Conservation (phyloP, 768 basidiomycete genomes). For the Tephrocybe sp. region DNA sequence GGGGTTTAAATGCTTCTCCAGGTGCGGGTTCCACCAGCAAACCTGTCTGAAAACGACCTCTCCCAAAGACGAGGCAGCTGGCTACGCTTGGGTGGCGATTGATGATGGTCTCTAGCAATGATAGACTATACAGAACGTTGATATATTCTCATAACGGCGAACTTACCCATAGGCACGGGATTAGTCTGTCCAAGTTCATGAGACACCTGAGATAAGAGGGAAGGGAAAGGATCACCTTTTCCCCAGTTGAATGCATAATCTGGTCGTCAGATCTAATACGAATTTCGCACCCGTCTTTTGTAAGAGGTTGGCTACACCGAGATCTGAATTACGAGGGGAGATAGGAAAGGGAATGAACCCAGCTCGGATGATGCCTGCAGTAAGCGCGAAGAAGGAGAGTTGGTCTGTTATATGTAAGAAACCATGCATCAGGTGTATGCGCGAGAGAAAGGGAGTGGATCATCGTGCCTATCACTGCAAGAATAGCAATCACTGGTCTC, state of each 20-base stretch:
- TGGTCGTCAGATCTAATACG: conserved; percentile 39
- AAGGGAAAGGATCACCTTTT: conserved; percentile 28
- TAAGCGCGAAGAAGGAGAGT: conserved; percentile 29
- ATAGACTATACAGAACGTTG: background rate
- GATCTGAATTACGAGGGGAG: conserved; percentile 43
- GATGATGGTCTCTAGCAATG: conserved; percentile 26
- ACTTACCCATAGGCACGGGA: too few relatives aligned
- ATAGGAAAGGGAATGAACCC: conserved; percentile 36
- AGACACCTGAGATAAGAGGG: background rate
- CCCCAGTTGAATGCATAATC: conserved; percentile 40
- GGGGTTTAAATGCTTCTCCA: conserved; percentile 27
- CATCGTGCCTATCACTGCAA: too few relatives aligned
- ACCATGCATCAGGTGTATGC: too few relatives aligned
- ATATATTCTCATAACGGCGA: too few relatives aligned
- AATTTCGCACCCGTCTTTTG: conserved; percentile 19
- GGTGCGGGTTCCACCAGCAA: conserved; percentile 36
- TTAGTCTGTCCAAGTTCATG: too few relatives aligned
- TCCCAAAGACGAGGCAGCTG: conserved; percentile 37
- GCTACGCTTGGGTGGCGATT: conserved; percentile 29
- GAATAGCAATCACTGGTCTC: too few relatives aligned
- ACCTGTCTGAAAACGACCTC: conserved; percentile 37
- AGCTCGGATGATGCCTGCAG: conserved; percentile 36
- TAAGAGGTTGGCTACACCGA: conserved; percentile 45
- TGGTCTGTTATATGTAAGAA: too few relatives aligned
- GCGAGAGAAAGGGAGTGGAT: too few relatives aligned